These are phyloP conservation scores for Gossypium schwendimanii DNA, from an alignment of 441 rosid species.

Conservation along the genomic window DNA sequence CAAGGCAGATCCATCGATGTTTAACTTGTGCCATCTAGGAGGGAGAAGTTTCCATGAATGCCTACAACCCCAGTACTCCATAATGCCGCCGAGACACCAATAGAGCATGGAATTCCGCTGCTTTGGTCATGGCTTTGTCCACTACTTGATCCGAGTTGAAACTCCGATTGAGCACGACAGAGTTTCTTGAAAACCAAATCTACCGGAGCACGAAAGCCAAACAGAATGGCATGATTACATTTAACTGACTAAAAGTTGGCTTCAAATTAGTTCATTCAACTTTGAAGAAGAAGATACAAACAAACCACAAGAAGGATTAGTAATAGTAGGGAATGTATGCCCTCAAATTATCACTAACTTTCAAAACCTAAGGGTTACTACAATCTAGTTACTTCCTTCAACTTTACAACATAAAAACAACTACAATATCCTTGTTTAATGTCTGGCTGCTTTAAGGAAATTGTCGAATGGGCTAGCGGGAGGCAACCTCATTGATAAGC, in stretches of 20 bases:
- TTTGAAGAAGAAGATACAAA: background rate
- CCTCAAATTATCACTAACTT: background rate
- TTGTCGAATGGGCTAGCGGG: constrained; percentile 94
- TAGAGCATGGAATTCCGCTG: too few relatives aligned
- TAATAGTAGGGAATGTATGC: background rate
- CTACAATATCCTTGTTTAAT: constrained; percentile 18
- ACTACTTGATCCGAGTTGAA: too few relatives aligned
- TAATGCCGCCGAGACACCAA: too few relatives aligned
- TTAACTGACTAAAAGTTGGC: background rate
- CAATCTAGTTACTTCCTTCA: constrained; percentile 3
- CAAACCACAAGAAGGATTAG: background rate
- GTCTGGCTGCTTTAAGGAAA: constrained; percentile 87
- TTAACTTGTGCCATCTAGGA: too few relatives aligned
- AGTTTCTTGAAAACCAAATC: too few relatives aligned
- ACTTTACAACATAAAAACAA: constrained; percentile 15
- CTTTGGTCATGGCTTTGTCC: too few relatives aligned
- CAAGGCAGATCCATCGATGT: too few relatives aligned
- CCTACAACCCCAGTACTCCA: too few relatives aligned
- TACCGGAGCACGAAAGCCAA: too few relatives aligned
- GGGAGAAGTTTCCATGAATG: too few relatives aligned
- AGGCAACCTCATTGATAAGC: constrained; percentile 68
- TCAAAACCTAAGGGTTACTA: background rate
- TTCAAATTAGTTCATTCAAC: background rate
- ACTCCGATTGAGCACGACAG: too few relatives aligned
- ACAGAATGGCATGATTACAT: too few relatives aligned